phyloP scores from a whole-genome alignment of 192 early-diverging fungal genomes.

The Coemansia sp. region DNA sequence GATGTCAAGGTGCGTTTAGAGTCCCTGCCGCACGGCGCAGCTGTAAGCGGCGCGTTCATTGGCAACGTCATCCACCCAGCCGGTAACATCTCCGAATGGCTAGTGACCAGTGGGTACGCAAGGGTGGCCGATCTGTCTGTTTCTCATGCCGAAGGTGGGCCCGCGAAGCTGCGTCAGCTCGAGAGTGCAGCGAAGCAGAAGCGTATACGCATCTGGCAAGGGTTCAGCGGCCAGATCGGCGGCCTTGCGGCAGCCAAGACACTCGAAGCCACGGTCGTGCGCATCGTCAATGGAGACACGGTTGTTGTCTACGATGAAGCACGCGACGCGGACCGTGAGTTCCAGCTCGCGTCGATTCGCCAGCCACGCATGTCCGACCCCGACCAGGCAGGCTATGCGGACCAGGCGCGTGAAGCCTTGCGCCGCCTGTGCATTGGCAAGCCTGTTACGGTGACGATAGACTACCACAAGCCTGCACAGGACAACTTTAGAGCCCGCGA shows the following conservation, averaged over 20 bases:
- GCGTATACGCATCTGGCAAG: constrained; percentile 81
- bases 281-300: constrained; percentile 62
- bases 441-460: constrained; percentile 67
- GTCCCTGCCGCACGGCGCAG: constrained; percentile 60
- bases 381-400: constrained; percentile 76
- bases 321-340: constrained; percentile 55
- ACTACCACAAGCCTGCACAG: constrained; percentile 88
- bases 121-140: constrained; percentile 87
- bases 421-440: constrained; percentile 88
- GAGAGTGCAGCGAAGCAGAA: constrained; percentile 81
- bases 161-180: constrained; percentile 65
- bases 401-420: constrained; percentile 87
- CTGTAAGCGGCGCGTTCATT: constrained; percentile 64
- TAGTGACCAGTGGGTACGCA: constrained; percentile 80
- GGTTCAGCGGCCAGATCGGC: constrained; percentile 9
- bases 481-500: constrained; percentile 82
- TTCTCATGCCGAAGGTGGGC: constrained; percentile 63
- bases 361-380: constrained; percentile 71
- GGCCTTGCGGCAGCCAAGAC: constrained; percentile 3
- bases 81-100: constrained; percentile 89
- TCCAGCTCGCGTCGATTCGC: constrained; percentile 64
- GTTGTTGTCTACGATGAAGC: constrained; percentile 53
- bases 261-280: constrained; percentile 60
- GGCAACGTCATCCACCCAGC: constrained; percentile 78
- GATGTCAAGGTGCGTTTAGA: constrained; percentile 86